phyloP scores from a whole-genome alignment of 768 basidiomycete genomes.

The Tylopilus cervinicoccineus region DNA sequence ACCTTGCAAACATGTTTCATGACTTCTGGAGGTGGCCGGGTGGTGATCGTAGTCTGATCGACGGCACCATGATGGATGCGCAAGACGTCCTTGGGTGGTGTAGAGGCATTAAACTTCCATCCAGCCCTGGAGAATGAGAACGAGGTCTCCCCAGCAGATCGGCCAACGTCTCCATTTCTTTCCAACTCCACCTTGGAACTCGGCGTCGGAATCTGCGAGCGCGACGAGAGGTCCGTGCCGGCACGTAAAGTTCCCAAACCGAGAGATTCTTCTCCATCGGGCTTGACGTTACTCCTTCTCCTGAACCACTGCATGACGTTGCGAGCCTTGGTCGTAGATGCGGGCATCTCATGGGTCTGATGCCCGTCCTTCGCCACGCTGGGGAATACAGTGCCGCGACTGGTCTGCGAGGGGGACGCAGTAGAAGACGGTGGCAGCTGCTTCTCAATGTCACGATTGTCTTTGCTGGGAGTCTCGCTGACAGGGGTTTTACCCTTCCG shows the following conservation, averaged over 20 bases:
- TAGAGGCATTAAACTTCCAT: constrained; percentile 32
- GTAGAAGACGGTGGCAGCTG: constrained; percentile 29
- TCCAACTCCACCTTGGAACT: constrained; percentile 23
- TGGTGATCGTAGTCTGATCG: constrained; percentile 86
- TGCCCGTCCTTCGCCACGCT: constrained; percentile 25
- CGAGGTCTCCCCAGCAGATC: constrained; percentile 26
- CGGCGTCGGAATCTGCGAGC: constrained; percentile 30
- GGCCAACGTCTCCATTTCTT: constrained; percentile 17
- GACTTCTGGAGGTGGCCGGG: constrained; percentile 77
- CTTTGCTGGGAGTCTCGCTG: constrained; percentile 40
- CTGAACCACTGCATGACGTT: constrained; percentile 99
- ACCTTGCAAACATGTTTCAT: constrained; percentile 81
- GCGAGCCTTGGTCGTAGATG: constrained; percentile 82
- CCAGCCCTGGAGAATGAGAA: constrained; percentile 39
- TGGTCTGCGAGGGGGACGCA: constrained; percentile 26
- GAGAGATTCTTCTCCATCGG: constrained; percentile 23
- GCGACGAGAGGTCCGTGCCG: constrained; percentile 24
- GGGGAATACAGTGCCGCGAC: constrained; percentile 24
- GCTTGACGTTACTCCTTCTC: constrained; percentile 53
- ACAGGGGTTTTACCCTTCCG: constrained; percentile 34
- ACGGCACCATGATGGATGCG: constrained; percentile 91
- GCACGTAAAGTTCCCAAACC: constrained; percentile 11
- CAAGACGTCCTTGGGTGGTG: constrained; percentile 45
- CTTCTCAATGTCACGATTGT: constrained; percentile 37
- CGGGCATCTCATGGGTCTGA: constrained; percentile 44